These are phyloP conservation scores for Scleromitrula shiraiana DNA, from an alignment of 2,329 filamentous ascomycete species.

Conservation along the genomic window DNA sequence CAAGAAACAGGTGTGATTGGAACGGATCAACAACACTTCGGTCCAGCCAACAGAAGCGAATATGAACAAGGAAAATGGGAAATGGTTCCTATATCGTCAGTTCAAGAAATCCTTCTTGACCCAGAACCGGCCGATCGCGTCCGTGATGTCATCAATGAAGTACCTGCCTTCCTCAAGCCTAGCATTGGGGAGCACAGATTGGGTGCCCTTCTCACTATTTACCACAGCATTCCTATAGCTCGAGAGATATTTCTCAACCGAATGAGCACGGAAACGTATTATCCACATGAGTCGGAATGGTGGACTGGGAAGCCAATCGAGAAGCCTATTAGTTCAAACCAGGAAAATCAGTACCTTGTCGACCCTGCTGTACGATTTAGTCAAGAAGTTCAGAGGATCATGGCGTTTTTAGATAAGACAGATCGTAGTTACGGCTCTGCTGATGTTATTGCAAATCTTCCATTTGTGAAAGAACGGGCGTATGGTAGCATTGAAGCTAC, in stretches of 20 bases:
- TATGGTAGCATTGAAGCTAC: slow-evolving; percentile 26
- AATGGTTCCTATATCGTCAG: slow-evolving; percentile 40
- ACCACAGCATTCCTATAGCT: slow-evolving; percentile 50
- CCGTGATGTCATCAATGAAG: slow-evolving; percentile 33
- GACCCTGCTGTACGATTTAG: slow-evolving; percentile 43
- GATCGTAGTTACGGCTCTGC: slow-evolving; percentile 52
- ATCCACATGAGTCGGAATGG: slow-evolving; percentile 51
- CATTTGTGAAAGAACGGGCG: slow-evolving; percentile 17
- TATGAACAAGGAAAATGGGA: slow-evolving; percentile 52
- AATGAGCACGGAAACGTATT: slow-evolving; percentile 36
- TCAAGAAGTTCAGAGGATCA: slow-evolving; percentile 35
- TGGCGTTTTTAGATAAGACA: slow-evolving; percentile 55
- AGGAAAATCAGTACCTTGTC: slow-evolving; percentile 15
- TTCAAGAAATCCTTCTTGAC: slow-evolving; percentile 25
- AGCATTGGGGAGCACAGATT: slow-evolving; percentile 31
- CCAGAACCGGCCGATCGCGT: slow-evolving; percentile 35
- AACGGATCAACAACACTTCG: slow-evolving; percentile 42
- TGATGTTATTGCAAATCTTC: slow-evolving; percentile 36
- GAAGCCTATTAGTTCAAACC: slow-evolving; percentile 7
- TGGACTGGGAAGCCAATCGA: slow-evolving; percentile 50
- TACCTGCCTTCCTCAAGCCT: slow-evolving; percentile 48
- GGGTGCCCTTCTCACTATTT: slow-evolving; percentile 48
- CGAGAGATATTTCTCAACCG: slow-evolving; percentile 46
- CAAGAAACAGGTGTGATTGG: slow-evolving; percentile 45
- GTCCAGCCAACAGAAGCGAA: slow-evolving; percentile 47